Evolutionary conservation across 2,329 filamentous ascomycete genomes (phyloP), one percentile per base, ranked within the genome.

Genomic region (Trichoderma polysporum): DNA sequence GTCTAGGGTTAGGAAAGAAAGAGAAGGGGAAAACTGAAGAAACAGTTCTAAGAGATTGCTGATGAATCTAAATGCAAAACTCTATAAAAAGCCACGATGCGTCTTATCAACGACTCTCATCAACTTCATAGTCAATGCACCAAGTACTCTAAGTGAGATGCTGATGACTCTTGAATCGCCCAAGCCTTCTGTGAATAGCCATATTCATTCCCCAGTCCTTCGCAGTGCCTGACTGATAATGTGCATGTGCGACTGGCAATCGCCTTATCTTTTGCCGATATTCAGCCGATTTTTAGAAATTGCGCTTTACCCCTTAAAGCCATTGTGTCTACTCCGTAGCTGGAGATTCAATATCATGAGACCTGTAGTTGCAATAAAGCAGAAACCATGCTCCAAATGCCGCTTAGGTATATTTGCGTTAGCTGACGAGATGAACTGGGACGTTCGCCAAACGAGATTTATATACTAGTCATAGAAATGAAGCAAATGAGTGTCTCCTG

Each of bases 201-300:
- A 56, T 25, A 54, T 41, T 45, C 35, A 41, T 12, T 47, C 17
- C 13, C 22, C 7, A 33, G 25, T 31, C 19, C n/a, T 8, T 9
- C 22, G 45, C 45, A 27, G 37, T 56, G 50, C 22, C 27, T 54
- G 47, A 33, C 62, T 29, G 54, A 66, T 58, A 66, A 58, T 49
- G 35, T 9, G 8, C n/a, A 49, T 25, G 10, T 15, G 52, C 52
- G 10, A 22, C 33, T 37, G 53, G 22, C 19, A n/a, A 12, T 15
- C 45, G 29, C 29, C 25, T 59, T 66, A 59, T 66, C 52, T 19
- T 25, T 66, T 66, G 45, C 54, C 63, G 61, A 47, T 6, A 13
- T 54, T 64, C 37, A 8, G 1, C 61, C 61, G 61, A 47, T 5
- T 2, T 0, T 17, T 54, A 45, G 13, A 2, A 54, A 17, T 19